A percentile compares a stretch with the other conserved stretches of the same genome.
Evolutionary conservation across 345 rosid species (phyloP).

Genomic region (Carallia brachiata): DNA sequence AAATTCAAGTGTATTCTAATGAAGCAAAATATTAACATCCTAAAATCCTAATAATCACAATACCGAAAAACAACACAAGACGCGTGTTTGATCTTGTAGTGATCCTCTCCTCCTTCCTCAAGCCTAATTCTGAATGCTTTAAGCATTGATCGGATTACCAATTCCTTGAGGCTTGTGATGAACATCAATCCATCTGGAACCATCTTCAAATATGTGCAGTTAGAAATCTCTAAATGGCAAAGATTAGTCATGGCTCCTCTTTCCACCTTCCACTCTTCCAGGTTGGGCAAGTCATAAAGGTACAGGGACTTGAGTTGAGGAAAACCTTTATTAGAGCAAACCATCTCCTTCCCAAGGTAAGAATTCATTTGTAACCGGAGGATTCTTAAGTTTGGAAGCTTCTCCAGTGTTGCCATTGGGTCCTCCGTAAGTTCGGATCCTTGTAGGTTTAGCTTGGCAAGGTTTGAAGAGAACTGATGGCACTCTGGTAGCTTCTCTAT

Average conservation of each 20-base stretch:
- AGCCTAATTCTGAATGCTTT: constrained; percentile 38
- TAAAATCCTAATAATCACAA: constrained; percentile 16
- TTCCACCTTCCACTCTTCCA: constrained; percentile 36
- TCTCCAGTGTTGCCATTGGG: constrained; percentile 46
- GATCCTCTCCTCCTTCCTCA: constrained; percentile 42
- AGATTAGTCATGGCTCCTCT: constrained; percentile 45
- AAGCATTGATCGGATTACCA: constrained; percentile 43
- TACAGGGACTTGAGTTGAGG: constrained; percentile 26
- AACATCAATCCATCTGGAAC: constrained; percentile 23
- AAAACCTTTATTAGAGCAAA: constrained; percentile 29
- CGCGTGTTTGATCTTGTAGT: constrained; percentile 41
- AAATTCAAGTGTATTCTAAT: no score
- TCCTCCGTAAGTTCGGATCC: constrained; percentile 33
- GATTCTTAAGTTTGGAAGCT: constrained; percentile 33
- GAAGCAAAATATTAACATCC: no score
- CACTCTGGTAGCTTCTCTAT: constrained; percentile 29
- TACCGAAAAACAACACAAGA: constrained; percentile 29
- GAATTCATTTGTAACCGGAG: constrained; percentile 20
- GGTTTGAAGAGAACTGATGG: constrained; percentile 27
- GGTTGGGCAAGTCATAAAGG: constrained; percentile 1
- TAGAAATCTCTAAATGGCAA: constrained; percentile 26
- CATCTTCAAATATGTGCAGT: constrained; percentile 17
- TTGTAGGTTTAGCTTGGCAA: constrained; percentile 36
- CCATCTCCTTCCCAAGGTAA: constrained; percentile 34
- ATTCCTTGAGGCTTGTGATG: constrained; percentile 26